phyloP scores from a whole-genome alignment of 306 rosid genomes.

The Acacia melanoxylon region DNA sequence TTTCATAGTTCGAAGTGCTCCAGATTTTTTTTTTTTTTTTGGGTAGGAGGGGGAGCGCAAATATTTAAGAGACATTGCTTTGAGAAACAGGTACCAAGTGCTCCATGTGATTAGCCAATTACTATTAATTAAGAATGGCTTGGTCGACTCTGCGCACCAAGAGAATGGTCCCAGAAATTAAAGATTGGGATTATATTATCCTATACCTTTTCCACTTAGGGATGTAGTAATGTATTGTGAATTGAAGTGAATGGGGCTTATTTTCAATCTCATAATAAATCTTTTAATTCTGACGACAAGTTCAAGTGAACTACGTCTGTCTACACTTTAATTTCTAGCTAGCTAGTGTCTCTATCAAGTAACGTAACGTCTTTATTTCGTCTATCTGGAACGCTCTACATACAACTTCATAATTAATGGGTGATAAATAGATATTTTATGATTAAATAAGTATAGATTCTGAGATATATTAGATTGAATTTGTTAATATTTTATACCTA shows the following conservation, averaged over 20 bases:
- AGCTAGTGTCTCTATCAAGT: neutral
- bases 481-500: too few species aligned
- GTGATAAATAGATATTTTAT: too few species aligned
- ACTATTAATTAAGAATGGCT: slow-evolving; percentile 10
- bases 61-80: neutral
- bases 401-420: slow-evolving; percentile 9
- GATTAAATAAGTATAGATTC: too few species aligned
- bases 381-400: neutral
- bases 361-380: slow-evolving; percentile 6
- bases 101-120: neutral
- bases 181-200: slow-evolving; percentile 28
- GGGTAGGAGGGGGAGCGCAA: neutral
- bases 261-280: slow-evolving; percentile 29
- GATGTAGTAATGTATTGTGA: slow-evolving; percentile 1
- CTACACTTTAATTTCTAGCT: neutral
- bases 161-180: slow-evolving; percentile 28
- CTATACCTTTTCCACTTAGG: slow-evolving; percentile 31
- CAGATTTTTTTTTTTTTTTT: neutral
- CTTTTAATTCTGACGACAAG: slow-evolving; percentile 22
- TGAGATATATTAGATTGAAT: too few species aligned
- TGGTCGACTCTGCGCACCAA: slow-evolving; percentile 20
- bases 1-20: neutral
- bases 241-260: slow-evolving; percentile 42
- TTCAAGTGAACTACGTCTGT: slow-evolving; percentile 28
- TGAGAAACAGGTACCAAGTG: neutral